These are phyloP conservation scores for Globisporangium splendens DNA, from an alignment of 352 stramenopile genomes.

Conservation along the genomic window DNA sequence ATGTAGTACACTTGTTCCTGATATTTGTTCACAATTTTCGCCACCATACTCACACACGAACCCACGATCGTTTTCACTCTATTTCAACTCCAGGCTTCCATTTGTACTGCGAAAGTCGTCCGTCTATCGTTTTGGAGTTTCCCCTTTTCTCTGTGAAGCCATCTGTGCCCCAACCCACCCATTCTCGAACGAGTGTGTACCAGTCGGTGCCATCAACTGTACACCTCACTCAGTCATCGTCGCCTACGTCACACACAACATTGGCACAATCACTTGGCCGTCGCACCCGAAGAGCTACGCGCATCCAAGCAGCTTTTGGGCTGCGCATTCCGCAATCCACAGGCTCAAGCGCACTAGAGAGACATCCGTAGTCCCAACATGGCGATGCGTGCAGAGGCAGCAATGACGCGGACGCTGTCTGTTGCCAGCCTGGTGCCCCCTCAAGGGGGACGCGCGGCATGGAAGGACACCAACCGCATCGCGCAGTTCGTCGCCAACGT, in stretches of 20 bases:
- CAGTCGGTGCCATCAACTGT: slow-evolving; percentile 2
- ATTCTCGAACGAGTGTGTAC: slow-evolving; percentile 5
- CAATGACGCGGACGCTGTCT: background rate
- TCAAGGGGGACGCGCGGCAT: slow-evolving; percentile 13
- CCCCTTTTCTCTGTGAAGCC: too few species aligned
- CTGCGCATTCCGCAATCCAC: too few species aligned
- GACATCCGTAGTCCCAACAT: too few species aligned
- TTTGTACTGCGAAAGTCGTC: too few species aligned
- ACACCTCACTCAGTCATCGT: background rate
- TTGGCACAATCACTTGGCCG: background rate
- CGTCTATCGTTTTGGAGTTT: too few species aligned
- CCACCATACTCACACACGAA: too few species aligned
- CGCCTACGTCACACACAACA: slow-evolving; percentile 1
- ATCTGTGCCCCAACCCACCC: background rate
- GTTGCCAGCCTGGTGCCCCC: background rate
- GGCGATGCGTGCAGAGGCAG: too few species aligned
- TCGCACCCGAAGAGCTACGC: background rate
- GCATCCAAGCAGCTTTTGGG: background rate
- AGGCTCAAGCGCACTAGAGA: background rate
- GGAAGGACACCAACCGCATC: slow-evolving; percentile 60
- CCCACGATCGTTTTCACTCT: too few species aligned
- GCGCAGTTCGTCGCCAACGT: slow-evolving; percentile 66
- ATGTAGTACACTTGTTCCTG: too few species aligned
- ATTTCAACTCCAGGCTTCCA: too few species aligned
- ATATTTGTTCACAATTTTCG: too few species aligned